Base-by-base conservation (phyloP, 306 rosid species). In the Castanea mollissima region DNA sequence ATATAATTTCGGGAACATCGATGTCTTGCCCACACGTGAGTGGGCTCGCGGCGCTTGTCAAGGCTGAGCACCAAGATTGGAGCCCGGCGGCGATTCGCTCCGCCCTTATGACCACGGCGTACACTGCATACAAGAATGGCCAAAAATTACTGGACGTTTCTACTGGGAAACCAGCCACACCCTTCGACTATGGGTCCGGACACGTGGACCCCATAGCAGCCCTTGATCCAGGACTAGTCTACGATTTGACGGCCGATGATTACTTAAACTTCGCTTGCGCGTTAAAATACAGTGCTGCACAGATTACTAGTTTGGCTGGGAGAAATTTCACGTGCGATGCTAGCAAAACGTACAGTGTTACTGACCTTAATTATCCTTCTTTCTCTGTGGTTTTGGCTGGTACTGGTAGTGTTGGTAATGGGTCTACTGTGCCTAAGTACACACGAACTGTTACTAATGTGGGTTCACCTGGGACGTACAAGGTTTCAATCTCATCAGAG, bases 1-100 rank as follows among this genome's bases (percentile, higher is more conserved):
- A 94, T 87, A 89, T 94, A 31, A 72, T 90, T 21, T 90, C 96
- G 0, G 98, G 98, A 4, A 94, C 98, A 69, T 94, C 98, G 18
- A 94, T 94, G 98, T 84, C 97, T n/a, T 94, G 98, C 55, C 98
- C 98, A 6, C 98, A 92, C 76, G 90, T 85, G 29, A 94, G 97
- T 7, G 98, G 96, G 1, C 69, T 94, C 46, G 96, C 93, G 0
- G 96, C 92, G 6, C 69, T 94, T 19, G 62, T 92, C 41, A 94
- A 92, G 76, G 89, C 89, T 1, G 83, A 74, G 58, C 92, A 87
- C 65, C 97, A 91, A 14, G 89, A 92, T 1, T 94, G 98, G 98
- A 90, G 90, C 84, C 97, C 97, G 0, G 94, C 94, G 8, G 88
- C 83, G 4, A 88, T 94, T 70, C 86, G 97, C 0, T 94, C 98